Evolutionary conservation across 2,329 filamentous ascomycete species (phyloP).

Genomic region (Daldinia sp.): DNA sequence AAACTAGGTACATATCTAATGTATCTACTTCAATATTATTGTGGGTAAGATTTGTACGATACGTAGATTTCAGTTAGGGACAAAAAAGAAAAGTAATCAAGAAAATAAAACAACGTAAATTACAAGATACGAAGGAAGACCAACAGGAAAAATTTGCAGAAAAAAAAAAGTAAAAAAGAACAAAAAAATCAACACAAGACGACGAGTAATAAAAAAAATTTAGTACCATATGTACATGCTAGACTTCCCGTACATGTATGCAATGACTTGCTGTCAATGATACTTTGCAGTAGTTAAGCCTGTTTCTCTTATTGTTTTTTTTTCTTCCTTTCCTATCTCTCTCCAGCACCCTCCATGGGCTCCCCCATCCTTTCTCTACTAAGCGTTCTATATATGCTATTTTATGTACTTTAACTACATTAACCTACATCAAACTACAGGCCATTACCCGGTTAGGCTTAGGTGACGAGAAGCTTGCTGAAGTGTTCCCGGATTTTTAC

Average conservation of each 20-base stretch:
- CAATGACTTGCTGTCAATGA: conserved; percentile 20
- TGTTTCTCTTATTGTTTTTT: conserved; percentile 23
- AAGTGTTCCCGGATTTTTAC: conserved; percentile 16
- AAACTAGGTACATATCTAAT: conserved; percentile 13
- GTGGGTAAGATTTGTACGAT: not conserved
- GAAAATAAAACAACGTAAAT: not conserved
- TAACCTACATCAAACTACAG: too few species aligned
- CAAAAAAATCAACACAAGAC: not conserved
- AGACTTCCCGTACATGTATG: conserved; percentile 1
- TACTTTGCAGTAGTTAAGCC: conserved; percentile 32
- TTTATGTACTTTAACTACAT: too few species aligned
- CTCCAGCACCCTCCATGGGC: not conserved
- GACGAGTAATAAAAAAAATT: conserved; percentile 2
- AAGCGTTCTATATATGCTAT: too few species aligned
- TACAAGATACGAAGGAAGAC: not conserved
- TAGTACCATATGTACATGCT: conserved; percentile 4
- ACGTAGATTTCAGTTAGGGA: not conserved
- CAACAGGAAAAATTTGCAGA: not conserved
- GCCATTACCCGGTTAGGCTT: conserved; percentile 30
- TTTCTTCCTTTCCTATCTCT: conserved; percentile 8
- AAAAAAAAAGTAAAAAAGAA: conserved; percentile 8
- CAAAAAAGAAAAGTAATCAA: not conserved
- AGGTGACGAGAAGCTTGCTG: conserved; percentile 9
- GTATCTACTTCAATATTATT: too few species aligned
- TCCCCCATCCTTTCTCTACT: not conserved